Evolutionary conservation across 257 asterid genomes (phyloP).

Genomic region (Fraxinus cuspidata): DNA sequence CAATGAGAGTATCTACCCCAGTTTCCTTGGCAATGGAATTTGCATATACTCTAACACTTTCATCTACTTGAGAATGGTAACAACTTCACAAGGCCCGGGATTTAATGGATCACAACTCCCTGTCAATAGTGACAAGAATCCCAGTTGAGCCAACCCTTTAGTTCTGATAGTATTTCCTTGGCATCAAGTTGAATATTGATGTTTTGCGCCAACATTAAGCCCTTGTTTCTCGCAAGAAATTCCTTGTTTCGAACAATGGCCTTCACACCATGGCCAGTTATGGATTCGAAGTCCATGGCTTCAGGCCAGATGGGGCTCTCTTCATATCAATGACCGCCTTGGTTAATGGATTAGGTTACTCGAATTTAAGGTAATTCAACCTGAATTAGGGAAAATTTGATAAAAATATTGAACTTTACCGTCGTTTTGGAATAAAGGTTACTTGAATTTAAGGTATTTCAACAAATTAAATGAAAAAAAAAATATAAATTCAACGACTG

Average conservation of each 20-base stretch:
- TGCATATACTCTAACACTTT: conserved; percentile 52
- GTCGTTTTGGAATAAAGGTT: no score
- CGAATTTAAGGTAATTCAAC: conserved; percentile 31
- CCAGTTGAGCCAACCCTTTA: conserved; percentile 69
- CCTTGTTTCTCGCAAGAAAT: conserved; percentile 72
- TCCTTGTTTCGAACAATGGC: conserved; percentile 66
- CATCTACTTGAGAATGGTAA: conserved; percentile 71
- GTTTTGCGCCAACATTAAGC: conserved; percentile 52
- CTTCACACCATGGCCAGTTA: conserved; percentile 86
- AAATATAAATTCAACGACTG: no score
- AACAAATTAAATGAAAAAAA: no score
- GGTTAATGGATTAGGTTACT: conserved; percentile 65
- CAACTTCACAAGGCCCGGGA: conserved; percentile 65
- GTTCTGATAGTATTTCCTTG: conserved; percentile 58
- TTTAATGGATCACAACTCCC: conserved; percentile 70
- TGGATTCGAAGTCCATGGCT: conserved; percentile 57
- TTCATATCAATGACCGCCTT: conserved; percentile 66
- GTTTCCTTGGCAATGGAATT: conserved; percentile 71
- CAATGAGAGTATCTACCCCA: conserved; percentile 58
- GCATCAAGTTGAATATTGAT: conserved; percentile 53
- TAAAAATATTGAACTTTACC: no score
- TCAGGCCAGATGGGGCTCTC: conserved; percentile 55
- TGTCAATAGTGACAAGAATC: conserved; percentile 62
- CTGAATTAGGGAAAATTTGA: no score
- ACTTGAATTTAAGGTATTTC: no score